Evolutionary conservation across 2,329 filamentous ascomycete genomes (phyloP), one percentile per base, ranked within the genome.

Genomic region (Botrytis aclada): DNA sequence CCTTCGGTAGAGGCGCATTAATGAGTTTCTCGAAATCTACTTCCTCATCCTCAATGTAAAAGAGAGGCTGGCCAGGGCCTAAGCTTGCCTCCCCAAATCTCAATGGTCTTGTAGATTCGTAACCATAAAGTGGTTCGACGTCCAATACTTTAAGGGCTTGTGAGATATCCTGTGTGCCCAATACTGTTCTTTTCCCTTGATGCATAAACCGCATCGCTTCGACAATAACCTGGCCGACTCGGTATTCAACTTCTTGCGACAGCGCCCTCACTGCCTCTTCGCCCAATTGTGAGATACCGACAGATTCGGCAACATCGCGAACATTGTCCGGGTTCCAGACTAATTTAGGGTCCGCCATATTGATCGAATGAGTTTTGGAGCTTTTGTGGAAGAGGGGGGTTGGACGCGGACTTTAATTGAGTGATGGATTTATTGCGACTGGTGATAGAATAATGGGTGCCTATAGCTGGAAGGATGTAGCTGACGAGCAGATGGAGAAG

Each of bases 1-100:
- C 95, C 82, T 97, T 98, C 39, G 96, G 96, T 77, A 99, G 84
- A 7, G 96, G 93, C 76, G 94, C 94, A 84, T 99, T 99, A 81
- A 99, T 98, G 77, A 99, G 86, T 85, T 98, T 98, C 85, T 99
- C 96, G 81, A 99, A 98, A 83, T 99, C 96, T 71, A 98, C 92
- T 85, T 99, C 96, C 81, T 99, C 96, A 81, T 99, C 96, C 80
- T 99, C 96, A 54, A 99, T 92, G 81, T 99, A 99, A 83, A 95
- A 99, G 34, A 99, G 85, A 70, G 95, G 94, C 83, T 99, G 96
- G 16, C 95, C 95, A 22, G 95, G 94, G 0, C 96, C 96, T 74
- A 99, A 85, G 73, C 93, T 97, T 4, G 96, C 96, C 83, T 99
- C 96, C 69, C 96, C 96, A 80, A 97, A 99, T 71, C 93, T 89